Conservation (phyloP, 2,329 filamentous ascomycete genomes). For the Parafenestella ontariensis region DNA sequence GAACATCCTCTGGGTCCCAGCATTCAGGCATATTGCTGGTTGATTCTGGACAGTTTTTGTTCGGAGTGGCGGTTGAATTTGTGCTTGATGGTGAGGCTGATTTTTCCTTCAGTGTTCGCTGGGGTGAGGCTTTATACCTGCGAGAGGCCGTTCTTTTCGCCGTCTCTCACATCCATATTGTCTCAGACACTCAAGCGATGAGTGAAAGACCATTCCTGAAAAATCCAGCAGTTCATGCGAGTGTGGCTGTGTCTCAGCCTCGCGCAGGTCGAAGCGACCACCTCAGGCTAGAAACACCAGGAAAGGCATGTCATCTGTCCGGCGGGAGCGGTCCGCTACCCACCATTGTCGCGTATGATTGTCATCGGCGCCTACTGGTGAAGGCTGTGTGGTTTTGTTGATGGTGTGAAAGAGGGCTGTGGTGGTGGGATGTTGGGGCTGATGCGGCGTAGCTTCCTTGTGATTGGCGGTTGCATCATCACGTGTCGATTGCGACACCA, state of each 20-base stretch:
- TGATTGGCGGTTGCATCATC: not conserved
- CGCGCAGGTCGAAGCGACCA: not conserved
- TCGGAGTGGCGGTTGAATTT: not conserved
- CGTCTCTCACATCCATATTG: not conserved
- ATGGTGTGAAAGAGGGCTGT: not conserved
- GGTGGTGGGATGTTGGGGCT: conserved; percentile 1
- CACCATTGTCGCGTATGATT: not conserved
- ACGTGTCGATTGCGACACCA: not conserved
- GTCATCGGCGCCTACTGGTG: not conserved
- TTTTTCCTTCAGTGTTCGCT: not conserved
- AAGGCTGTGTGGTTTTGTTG: not conserved
- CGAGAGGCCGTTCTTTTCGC: not conserved
- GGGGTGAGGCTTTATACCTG: not conserved
- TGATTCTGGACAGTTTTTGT: not conserved
- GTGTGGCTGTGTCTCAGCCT: not conserved
- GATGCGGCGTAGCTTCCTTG: conserved; percentile 9
- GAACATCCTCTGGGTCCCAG: conserved; percentile 15
- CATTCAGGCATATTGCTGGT: not conserved
- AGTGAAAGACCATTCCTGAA: not conserved
- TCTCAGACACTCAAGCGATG: not conserved
- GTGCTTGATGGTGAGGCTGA: not conserved
- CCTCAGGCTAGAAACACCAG: not conserved
- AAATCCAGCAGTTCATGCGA: not conserved
- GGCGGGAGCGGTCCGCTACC: not conserved
- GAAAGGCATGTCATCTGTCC: not conserved